phyloP scores from a whole-genome alignment of 1,139 yeast genomes.

The Meyerozyma elateridarum region DNA sequence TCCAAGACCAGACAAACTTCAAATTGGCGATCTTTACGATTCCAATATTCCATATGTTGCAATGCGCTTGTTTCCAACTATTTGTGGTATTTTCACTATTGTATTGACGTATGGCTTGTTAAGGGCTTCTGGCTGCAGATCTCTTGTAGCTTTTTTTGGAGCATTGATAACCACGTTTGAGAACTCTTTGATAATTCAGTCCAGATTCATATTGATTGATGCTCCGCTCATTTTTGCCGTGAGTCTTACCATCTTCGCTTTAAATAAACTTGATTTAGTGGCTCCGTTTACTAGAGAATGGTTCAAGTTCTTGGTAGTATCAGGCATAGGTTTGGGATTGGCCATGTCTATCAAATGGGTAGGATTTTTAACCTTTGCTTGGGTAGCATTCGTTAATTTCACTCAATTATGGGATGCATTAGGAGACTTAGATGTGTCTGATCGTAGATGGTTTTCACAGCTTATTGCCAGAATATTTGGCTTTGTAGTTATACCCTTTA shows the following conservation, averaged over 20 bases:
- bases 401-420: conserved; percentile 50
- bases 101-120: conserved; percentile 45
- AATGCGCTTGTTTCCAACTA: conserved; percentile 30
- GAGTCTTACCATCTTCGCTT: conserved; percentile 38
- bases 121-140: conserved; percentile 42
- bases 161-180: conserved; percentile 46
- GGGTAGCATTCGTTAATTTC: conserved; percentile 42
- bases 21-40: conserved; percentile 32
- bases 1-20: conserved; percentile 33
- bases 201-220: conserved; percentile 48
- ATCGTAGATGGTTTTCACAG: conserved; percentile 26
- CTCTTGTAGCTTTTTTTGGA: conserved; percentile 40
- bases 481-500: conserved; percentile 44
- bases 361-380: conserved; percentile 81
- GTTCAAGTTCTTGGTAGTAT: conserved; percentile 34
- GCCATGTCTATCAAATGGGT: conserved; percentile 48
- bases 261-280: conserved; percentile 36
- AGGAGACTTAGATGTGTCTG: conserved; percentile 50
- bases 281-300: conserved; percentile 39
- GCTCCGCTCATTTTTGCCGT: conserved; percentile 46
- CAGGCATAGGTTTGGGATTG: conserved; percentile 53
- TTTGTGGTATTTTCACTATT: conserved; percentile 42
- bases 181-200: conserved; percentile 48
- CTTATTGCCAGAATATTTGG: conserved; percentile 25
- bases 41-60: conserved; percentile 28